phyloP scores from a whole-genome alignment of 371 early-diverging fungal genomes.

The Batrachochytrium dendrobatidis region DNA sequence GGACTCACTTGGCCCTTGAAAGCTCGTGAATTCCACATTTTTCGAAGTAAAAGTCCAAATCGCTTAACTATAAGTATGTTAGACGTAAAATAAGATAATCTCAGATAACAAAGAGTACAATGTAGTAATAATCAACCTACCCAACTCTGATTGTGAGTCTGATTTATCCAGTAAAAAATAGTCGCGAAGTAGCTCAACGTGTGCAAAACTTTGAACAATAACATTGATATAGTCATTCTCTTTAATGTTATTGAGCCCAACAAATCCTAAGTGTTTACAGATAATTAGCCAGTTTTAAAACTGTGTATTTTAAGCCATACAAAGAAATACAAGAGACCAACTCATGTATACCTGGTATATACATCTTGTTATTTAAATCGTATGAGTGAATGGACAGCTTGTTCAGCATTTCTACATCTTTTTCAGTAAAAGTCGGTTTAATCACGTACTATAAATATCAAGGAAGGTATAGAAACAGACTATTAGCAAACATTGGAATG shows the following conservation, averaged over 20 bases:
- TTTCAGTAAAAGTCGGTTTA: conserved; percentile 68
- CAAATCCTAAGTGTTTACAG: conserved; percentile 59
- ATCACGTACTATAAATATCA: conserved; percentile 58
- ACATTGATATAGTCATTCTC: conserved; percentile 95
- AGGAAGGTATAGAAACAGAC: not conserved
- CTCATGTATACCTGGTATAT: conserved; percentile 62
- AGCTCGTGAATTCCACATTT: conserved; percentile 90
- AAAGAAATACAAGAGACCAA: not conserved
- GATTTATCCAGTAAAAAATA: conserved; percentile 55
- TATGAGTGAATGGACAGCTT: conserved; percentile 49
- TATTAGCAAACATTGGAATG: not conserved
- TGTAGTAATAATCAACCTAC: conserved; percentile 1
- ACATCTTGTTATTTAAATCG: conserved; percentile 82
- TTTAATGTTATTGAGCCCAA: conserved; percentile 93
- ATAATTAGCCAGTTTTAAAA: not conserved
- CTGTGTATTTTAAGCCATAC: not conserved
- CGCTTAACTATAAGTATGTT: conserved; percentile 49
- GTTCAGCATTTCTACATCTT: conserved; percentile 67
- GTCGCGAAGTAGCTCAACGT: conserved; percentile 82
- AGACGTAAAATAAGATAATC: not conserved
- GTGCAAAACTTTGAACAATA: conserved; percentile 82
- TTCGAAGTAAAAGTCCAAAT: conserved; percentile 74
- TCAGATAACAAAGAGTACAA: conserved; percentile 3
- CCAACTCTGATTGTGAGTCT: conserved; percentile 8
- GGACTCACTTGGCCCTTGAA: conserved; percentile 96